These are phyloP conservation scores for Alnus glutinosa DNA, from an alignment of 306 rosid species.

Conservation along the genomic window DNA sequence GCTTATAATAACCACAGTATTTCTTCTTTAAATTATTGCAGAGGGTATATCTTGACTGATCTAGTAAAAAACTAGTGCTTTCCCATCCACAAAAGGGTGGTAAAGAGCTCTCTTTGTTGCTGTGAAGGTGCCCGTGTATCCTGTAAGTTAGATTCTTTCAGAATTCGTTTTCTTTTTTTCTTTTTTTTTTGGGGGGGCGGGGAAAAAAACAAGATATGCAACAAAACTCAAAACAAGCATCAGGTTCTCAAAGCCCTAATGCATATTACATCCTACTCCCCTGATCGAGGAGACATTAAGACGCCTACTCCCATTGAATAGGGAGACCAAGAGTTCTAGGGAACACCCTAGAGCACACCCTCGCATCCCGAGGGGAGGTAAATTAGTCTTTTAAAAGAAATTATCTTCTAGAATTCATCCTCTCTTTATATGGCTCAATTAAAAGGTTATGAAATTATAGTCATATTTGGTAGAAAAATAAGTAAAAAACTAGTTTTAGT, in stretches of 20 bases:
- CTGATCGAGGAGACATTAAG: no score
- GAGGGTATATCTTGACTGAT: conserved; percentile 10
- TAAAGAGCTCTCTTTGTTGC: not conserved
- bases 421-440: not conserved
- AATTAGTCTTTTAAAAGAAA: no score
- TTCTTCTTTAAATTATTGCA: not conserved
- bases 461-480: not conserved
- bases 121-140: conserved; percentile 7
- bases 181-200: no score
- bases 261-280: no score
- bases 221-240: no score
- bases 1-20: not conserved
- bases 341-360: no score
- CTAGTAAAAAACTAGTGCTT: conserved; percentile 1
- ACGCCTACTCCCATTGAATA: no score
- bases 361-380: no score
- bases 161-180: not conserved
- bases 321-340: no score
- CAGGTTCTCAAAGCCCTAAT: no score
- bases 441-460: conserved; percentile 3
- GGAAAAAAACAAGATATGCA: no score
- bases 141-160: conserved; percentile 17
- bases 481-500: not conserved
- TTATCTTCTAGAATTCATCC: no score
- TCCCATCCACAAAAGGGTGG: not conserved